Conservation (phyloP, 2,329 filamentous ascomycete genomes). For the Fusarium sambucinum region DNA sequence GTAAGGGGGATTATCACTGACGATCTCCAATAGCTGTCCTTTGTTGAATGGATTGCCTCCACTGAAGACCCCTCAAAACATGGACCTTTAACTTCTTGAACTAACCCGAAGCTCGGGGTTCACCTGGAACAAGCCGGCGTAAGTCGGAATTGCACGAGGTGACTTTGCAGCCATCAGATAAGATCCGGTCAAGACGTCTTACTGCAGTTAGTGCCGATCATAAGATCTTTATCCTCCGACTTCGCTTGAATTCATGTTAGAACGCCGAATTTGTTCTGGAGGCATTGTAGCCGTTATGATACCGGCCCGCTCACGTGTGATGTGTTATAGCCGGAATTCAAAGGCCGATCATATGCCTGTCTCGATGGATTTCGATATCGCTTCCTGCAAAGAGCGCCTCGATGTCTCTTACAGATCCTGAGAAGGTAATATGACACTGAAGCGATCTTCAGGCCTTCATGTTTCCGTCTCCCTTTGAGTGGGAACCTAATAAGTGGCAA, state of each 20-base stretch:
- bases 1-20: slow-evolving; percentile 13
- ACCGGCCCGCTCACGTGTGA: slow-evolving; percentile 13
- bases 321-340: slow-evolving; percentile 20
- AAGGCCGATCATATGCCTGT: slow-evolving; percentile 37
- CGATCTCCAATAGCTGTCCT: slow-evolving; percentile 21
- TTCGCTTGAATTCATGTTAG: slow-evolving; percentile 31
- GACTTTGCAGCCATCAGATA: slow-evolving; percentile 28
- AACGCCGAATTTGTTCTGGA: not conserved
- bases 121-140: slow-evolving; percentile 31
- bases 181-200: slow-evolving; percentile 26
- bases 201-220: slow-evolving; percentile 17
- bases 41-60: slow-evolving; percentile 21
- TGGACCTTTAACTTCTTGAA: slow-evolving; percentile 13
- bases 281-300: not conserved
- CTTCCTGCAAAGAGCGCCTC: no score
- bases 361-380: not conserved
- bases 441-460: not conserved
- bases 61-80: slow-evolving; percentile 23
- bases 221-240: slow-evolving; percentile 39
- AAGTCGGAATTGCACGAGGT: slow-evolving; percentile 40
- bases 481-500: not conserved
- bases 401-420: not conserved
- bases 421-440: no score
- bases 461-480: not conserved
- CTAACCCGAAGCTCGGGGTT: slow-evolving; percentile 26